phyloP scores from a whole-genome alignment of 257 asterid genomes.

The Solanum pinnatisectum region DNA sequence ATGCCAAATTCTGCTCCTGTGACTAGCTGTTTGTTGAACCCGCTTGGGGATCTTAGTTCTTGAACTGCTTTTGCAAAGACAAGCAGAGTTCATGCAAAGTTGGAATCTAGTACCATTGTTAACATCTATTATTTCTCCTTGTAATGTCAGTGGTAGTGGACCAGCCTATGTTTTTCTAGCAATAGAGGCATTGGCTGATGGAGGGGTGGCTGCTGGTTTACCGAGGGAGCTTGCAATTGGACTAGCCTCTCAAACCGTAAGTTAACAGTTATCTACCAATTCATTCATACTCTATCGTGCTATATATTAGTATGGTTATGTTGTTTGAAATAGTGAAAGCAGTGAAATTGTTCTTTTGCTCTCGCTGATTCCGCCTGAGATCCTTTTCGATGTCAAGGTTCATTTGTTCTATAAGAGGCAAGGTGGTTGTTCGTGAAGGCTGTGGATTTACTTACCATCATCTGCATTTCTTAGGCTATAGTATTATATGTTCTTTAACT shows the following conservation, averaged over 20 bases:
- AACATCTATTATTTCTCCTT: not conserved
- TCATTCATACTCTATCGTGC: not conserved
- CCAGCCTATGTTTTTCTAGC: conserved; percentile 89
- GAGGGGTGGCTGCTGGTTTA: conserved; percentile 95
- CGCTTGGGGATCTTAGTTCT: not conserved
- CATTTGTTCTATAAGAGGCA: not conserved
- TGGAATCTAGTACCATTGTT: not conserved
- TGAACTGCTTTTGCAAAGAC: not conserved
- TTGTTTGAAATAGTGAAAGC: not conserved
- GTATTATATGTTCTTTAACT: not conserved
- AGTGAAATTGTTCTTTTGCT: not conserved
- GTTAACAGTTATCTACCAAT: conserved; percentile 2
- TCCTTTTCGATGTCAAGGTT: not conserved
- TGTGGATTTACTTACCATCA: not conserved
- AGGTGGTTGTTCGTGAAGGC: not conserved
- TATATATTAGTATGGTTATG: not conserved
- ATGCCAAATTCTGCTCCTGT: not conserved
- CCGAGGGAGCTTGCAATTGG: conserved; percentile 89
- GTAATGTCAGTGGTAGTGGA: conserved; percentile 77
- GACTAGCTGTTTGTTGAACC: not conserved
- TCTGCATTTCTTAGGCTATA: not conserved
- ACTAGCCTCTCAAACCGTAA: conserved; percentile 92
- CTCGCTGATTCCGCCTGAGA: not conserved
- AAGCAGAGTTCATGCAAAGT: not conserved
- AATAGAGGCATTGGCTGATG: conserved; percentile 98